A percentile compares a stretch with the other conserved stretches of the same genome.
phyloP scores from a whole-genome alignment of 305 asterid species.

The Stenogyne calaminthoides region DNA sequence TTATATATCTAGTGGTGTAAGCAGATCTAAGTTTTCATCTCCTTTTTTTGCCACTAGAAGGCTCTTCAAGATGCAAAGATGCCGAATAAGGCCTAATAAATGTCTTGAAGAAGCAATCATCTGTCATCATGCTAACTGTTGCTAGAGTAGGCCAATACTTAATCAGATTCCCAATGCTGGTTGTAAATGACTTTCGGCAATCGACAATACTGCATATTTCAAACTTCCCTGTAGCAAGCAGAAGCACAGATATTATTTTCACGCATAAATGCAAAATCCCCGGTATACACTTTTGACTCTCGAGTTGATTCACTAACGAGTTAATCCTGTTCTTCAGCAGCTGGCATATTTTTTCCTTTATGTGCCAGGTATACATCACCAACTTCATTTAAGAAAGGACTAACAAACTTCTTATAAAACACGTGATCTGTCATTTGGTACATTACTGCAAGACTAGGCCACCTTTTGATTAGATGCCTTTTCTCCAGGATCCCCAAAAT shows the following conservation, averaged over 20 bases:
- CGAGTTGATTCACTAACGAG: not conserved
- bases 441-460: conserved; percentile 19
- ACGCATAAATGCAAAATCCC: no score
- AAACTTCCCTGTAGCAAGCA: conserved; percentile 30
- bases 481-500: conserved; percentile 37
- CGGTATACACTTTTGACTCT: not conserved
- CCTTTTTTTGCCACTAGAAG: no score
- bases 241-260: not conserved
- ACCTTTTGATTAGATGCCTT: conserved; percentile 8
- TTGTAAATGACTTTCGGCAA: not conserved
- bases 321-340: not conserved
- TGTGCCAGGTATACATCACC: not conserved
- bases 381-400: conserved; percentile 29
- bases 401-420: conserved; percentile 11
- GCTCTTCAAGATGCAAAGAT: no score
- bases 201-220: not conserved
- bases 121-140: not conserved
- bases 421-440: not conserved
- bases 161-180: conserved; percentile 30
- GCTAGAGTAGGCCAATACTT: conserved; percentile 13
- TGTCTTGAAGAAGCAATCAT: conserved; percentile 13
- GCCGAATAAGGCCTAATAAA: conserved; percentile 27
- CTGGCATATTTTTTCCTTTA: not conserved
- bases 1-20: no score
- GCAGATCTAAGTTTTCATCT: no score